A percentile compares a stretch with the other conserved stretches of the same genome.
phyloP scores from a whole-genome alignment of 2,329 filamentous ascomycete genomes.

The Aurifilum marmelostoma region DNA sequence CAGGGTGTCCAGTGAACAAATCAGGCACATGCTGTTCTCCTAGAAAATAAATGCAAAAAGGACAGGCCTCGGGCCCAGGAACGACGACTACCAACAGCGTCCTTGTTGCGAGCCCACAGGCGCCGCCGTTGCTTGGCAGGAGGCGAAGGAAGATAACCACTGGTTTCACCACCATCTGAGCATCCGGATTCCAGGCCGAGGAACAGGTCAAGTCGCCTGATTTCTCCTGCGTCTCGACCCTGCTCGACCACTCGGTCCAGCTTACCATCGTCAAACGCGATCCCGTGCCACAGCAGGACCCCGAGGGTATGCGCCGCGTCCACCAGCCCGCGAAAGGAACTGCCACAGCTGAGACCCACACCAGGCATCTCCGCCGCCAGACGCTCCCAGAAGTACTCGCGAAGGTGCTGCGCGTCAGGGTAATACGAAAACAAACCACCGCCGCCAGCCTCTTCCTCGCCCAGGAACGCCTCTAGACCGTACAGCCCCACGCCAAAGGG shows the following conservation, averaged over 20 bases:
- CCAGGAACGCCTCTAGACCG: conserved; percentile 63
- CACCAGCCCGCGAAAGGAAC: conserved; percentile 38
- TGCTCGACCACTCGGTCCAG: conserved; percentile 61
- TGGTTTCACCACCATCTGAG: not conserved
- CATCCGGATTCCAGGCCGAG: conserved; percentile 12
- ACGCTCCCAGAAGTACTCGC: conserved; percentile 54
- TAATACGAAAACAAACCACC: conserved; percentile 48
- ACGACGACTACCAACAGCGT: not conserved
- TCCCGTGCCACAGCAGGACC: conserved; percentile 65
- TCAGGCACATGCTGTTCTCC: not conserved
- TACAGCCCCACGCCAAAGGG: conserved; percentile 65
- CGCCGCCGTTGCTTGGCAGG: not conserved
- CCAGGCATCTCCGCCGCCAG: conserved; percentile 42
- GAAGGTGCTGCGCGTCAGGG: conserved; percentile 45
- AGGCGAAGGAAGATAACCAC: not conserved
- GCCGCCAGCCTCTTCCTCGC: conserved; percentile 49
- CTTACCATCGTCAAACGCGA: conserved; percentile 63
- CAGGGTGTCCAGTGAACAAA: not conserved
- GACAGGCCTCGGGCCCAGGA: not conserved
- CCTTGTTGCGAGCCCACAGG: not conserved
- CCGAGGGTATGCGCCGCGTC: conserved; percentile 53
- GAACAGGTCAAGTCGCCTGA: conserved; percentile 52
- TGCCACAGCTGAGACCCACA: conserved; percentile 32
- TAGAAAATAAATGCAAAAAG: not conserved
- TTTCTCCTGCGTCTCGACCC: conserved; percentile 53